Evolutionary conservation across 768 basidiomycete genomes (phyloP), one percentile per base, ranked within the genome.

Genomic region (Lactifluus rugatus): DNA sequence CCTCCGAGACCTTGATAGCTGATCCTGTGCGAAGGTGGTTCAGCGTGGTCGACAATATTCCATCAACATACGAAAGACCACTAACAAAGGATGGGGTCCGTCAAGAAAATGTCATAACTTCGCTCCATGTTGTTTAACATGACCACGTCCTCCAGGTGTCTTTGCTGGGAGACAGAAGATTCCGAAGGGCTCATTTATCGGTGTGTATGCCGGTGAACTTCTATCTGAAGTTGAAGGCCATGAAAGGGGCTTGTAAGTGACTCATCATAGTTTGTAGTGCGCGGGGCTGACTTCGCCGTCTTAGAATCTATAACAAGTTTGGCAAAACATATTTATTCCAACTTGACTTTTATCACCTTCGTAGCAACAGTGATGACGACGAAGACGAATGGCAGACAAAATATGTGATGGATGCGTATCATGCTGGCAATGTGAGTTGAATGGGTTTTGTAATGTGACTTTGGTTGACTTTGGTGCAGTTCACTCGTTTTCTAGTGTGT

Each of bases 401-500:
- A 41, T 89, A 83, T 61, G 75, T 76, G 14, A 83, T 94, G 2
- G 93, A 95, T 71, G 93, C 93, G 4, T 95, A 86, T 68, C 91
- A 94, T 70, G 84, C 80, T 19, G 88, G 88, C 11, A 91, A 91
- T 70, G 88, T 91, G 68, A 68, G 85, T 76, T 2, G 25, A 42
- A 56, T 50, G 8, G 25, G 52, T 11, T 25, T n/a, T 5, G 19
- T 5, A 7, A 34, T 2, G 36, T 58, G 28, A 37, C 47, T 37
- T 51, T 55, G 34, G 19, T 19, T 58, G 34, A 56, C 56, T 58
- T 47, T 50, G 25, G 23, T 59, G 11, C 63, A 94, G 92, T 93
- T 93, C 70, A 93, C 93, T n/a, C 81, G 93, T 32, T 95, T 89
- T 66, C 71, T 94, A 64, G 92, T 89, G 67, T 66, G 81, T 75